Percentiles rank a stretch among this genome's conserved stretches.
These are phyloP conservation scores for Solanum chacoense DNA, from an alignment of 305 asterid species.

Conservation along the genomic window DNA sequence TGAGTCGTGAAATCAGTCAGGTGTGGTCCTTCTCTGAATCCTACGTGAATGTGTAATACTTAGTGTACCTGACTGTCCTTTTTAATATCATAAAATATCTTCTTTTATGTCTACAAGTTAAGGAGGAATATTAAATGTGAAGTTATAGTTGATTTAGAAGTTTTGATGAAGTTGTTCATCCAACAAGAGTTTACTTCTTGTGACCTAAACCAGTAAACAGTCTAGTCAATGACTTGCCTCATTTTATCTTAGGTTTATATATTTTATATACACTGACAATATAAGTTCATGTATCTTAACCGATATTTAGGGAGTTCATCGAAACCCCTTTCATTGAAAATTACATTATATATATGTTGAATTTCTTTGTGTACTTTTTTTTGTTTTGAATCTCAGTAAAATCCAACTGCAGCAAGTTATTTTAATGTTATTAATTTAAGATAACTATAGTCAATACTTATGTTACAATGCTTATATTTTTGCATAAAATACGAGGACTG, in stretches of 20 bases:
- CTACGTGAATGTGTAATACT: not conserved
- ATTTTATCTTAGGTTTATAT: not conserved
- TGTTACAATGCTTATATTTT: not conserved
- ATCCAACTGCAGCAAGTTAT: not conserved
- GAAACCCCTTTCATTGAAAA: not conserved
- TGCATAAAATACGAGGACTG: no score
- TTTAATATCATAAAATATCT: not conserved
- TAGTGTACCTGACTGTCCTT: not conserved
- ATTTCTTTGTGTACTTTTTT: not conserved
- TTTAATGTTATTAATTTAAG: not conserved
- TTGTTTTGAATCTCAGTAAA: not conserved
- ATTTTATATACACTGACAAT: not conserved
- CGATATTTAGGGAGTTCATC: no score
- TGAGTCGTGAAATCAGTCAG: not conserved
- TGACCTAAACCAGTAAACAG: not conserved
- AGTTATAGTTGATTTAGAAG: not conserved
- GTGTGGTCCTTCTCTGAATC: rapidly evolving
- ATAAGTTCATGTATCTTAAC: not conserved
- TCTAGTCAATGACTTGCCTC: not conserved
- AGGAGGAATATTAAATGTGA: not conserved
- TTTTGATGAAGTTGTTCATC: not conserved
- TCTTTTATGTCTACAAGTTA: not conserved
- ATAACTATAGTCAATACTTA: not conserved
- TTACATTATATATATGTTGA: not conserved
- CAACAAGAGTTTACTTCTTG: not conserved